Evolutionary conservation across 768 basidiomycete genomes (phyloP).

Genomic region (Austroboletus festivus): DNA sequence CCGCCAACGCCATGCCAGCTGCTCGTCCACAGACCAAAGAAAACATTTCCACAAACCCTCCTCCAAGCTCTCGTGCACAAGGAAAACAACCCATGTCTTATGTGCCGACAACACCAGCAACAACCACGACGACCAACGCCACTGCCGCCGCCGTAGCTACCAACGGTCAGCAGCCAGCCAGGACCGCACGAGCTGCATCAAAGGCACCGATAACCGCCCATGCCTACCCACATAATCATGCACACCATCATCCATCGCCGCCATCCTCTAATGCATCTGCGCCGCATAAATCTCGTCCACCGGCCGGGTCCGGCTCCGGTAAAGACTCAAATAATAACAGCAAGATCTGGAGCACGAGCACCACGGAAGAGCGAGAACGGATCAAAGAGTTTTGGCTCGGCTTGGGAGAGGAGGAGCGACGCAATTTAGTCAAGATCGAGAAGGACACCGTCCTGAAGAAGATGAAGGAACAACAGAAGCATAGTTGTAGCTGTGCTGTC

Average conservation of each 20-base stretch:
- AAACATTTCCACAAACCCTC: conserved; percentile 37
- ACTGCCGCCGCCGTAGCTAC: conserved; percentile 19
- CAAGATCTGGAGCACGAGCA: conserved; percentile 95
- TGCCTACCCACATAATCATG: conserved; percentile 47
- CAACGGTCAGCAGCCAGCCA: conserved; percentile 33
- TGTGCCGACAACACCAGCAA: conserved; percentile 19
- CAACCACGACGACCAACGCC: conserved; percentile 35
- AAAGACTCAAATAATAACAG: conserved; percentile 44
- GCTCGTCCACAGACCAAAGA: conserved; percentile 39
- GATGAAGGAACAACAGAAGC: conserved; percentile 99
- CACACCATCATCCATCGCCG: conserved; percentile 52
- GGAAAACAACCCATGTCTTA: conserved; percentile 94
- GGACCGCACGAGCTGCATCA: conserved; percentile 49
- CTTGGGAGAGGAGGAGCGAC: conserved; percentile 85
- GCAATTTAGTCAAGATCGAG: conserved; percentile 93
- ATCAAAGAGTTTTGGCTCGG: conserved; percentile 98
- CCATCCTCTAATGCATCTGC: conserved; percentile 35
- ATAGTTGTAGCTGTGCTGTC: conserved; percentile 92
- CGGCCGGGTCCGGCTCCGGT: conserved; percentile 24
- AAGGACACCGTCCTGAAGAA: conserved; percentile 96
- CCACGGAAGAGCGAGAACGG: conserved; percentile 89
- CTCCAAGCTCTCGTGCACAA: conserved; percentile 78
- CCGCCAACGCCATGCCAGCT: conserved; percentile 43
- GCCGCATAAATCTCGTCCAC: conserved; percentile 31
- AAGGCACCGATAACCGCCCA: conserved; percentile 56